A percentile compares a stretch with the other conserved stretches of the same genome.
These are phyloP conservation scores for Penicillium sp. DNA, from an alignment of 2,329 filamentous ascomycete species.

Conservation along the genomic window DNA sequence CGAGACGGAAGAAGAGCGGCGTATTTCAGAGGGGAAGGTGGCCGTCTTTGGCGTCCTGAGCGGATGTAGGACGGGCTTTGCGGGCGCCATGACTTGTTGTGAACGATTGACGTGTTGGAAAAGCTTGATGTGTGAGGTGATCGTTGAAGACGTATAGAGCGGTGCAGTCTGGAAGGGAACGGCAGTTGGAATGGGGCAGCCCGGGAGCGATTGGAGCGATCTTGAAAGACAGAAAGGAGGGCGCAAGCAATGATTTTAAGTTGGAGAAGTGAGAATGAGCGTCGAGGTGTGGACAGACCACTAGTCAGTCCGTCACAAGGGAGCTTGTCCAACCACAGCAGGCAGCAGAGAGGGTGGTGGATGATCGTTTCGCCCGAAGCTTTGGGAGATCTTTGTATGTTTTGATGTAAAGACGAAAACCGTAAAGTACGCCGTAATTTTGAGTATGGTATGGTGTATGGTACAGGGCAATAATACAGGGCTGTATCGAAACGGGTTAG, in stretches of 20 bases:
- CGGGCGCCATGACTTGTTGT: constrained; percentile 22
- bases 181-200: background rate
- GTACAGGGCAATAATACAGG: constrained; percentile 9
- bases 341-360: background rate
- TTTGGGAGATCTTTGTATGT: constrained; percentile 12
- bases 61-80: constrained; percentile 37
- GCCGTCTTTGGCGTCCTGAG: constrained; percentile 43
- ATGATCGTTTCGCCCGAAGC: constrained; percentile 11
- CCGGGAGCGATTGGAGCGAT: background rate
- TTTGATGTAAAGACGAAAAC: constrained; percentile 10
- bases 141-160: background rate
- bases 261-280: background rate
- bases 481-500: background rate
- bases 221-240: background rate
- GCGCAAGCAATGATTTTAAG: background rate
- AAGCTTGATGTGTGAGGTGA: too few species aligned
- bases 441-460: background rate
- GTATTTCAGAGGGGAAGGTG: constrained; percentile 52
- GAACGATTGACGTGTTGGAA: background rate
- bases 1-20: constrained; percentile 52
- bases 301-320: constrained; percentile 6
- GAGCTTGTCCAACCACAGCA: constrained; percentile 11
- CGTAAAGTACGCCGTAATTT: constrained; percentile 1
- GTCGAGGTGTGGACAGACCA: constrained; percentile 1
- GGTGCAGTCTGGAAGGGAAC: constrained; percentile 5